Conservation (phyloP, 805 yeast species). For the Komagataella ulmi region DNA sequence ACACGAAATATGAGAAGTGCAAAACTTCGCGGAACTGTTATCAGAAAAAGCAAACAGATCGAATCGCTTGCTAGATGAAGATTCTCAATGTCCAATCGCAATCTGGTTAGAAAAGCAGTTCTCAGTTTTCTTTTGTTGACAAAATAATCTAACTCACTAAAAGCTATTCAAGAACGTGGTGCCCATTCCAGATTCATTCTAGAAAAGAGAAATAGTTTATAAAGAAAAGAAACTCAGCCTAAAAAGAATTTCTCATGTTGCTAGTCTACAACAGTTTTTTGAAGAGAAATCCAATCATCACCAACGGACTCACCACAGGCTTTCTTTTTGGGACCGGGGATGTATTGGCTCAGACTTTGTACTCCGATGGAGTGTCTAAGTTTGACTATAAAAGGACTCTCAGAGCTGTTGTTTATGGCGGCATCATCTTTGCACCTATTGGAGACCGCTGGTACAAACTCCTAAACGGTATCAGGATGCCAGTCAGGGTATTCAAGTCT, state of each 20-base stretch:
- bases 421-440: constrained; percentile 60
- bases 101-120: background rate
- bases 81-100: background rate
- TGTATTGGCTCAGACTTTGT: constrained; percentile 48
- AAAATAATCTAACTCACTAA: background rate
- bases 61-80: background rate
- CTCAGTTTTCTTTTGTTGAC: background rate
- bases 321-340: constrained; percentile 66
- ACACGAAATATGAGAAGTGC: background rate
- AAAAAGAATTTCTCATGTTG: background rate
- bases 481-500: constrained; percentile 9
- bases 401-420: constrained; percentile 61
- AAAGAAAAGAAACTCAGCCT: background rate
- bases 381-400: constrained; percentile 44
- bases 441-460: constrained; percentile 60
- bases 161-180: background rate
- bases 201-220: background rate
- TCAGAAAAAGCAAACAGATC: background rate
- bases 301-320: constrained; percentile 36
- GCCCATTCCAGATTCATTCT: background rate
- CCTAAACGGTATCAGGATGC: constrained; percentile 28
- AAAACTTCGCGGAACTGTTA: background rate
- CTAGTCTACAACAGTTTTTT: constrained; percentile 3
- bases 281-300: constrained; percentile 22
- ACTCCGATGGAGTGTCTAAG: background rate